Base-by-base conservation (phyloP, 2,329 filamentous ascomycete species). In the Calonectria ilicicola region DNA sequence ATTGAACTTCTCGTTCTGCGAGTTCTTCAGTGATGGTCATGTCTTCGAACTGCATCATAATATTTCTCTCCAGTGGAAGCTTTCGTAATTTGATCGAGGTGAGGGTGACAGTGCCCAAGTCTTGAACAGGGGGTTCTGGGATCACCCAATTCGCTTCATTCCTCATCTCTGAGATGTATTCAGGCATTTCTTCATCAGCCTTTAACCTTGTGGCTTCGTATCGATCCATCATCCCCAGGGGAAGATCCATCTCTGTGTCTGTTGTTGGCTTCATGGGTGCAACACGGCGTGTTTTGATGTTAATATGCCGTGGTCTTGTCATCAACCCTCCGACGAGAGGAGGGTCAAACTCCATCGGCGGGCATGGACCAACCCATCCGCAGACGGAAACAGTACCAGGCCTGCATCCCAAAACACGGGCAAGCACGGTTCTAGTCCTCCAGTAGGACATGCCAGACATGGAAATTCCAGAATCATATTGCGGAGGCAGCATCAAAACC, bases 321-420 rank as follows among this genome's bases (percentile, higher is more conserved):
- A 10, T 10, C 3, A 10, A 8, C 12, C 12, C 7, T 10, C 32
- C 32, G 32, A 35, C 10, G 10, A 44, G 27, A 19, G 70, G 44
- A 6, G 58, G 62, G 29, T 70, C 62, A 15, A 69, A 46, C 5
- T 70, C 70, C 15, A 70, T 44, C 5, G 53, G 62, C 6, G 71
- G 63, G 35, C 71, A 73, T 29, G 71, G 71, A 2, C 71, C 71
- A 32, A 73, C 32, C 71, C 71, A 73, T 2, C 71, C 71, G 42
- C 67, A 70, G 0, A 64, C 46, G n/a, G 62, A 35, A 8, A 38
- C 40, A 7, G 64, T 62, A 14, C 63, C 63, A 6, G 65, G 67
- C 1, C 70, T 46, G 15, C 67, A 23, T 19, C 71, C 71, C 35
- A 73, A 62, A 1, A 70, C 71, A 26, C 71, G 46, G 5, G 56